Evolutionary conservation across 2,329 filamentous ascomycete genomes (phyloP).

Genomic region (Botrytis medusae): DNA sequence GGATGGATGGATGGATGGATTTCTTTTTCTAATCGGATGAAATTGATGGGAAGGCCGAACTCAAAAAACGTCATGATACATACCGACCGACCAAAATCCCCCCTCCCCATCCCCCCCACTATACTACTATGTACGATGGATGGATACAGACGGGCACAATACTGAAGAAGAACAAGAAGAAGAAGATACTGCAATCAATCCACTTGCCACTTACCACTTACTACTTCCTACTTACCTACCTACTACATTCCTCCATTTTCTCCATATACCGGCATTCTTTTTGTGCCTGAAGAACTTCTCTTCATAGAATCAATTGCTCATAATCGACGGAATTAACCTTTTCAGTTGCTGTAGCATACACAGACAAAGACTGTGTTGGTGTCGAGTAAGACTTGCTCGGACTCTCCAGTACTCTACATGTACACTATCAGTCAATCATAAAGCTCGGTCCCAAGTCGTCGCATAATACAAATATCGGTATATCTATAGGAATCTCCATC

Average conservation of each 20-base stretch:
- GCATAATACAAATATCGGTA: not conserved
- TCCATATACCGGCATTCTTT: not conserved
- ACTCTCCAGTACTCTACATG: not conserved
- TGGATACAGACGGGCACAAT: not conserved
- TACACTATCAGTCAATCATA: not conserved
- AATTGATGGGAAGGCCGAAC: not conserved
- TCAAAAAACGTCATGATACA: constrained; percentile 14
- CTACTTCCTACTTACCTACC: not conserved
- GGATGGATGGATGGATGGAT: not conserved
- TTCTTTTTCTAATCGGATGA: constrained; percentile 5
- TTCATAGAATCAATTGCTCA: not conserved
- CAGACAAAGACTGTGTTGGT: not conserved
- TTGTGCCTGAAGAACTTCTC: not conserved
- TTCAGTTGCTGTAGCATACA: not conserved
- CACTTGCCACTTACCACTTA: not conserved
- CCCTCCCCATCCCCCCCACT: constrained; percentile 3
- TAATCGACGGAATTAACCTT: not conserved
- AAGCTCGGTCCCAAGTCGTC: constrained; percentile 13
- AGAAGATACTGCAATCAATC: not conserved
- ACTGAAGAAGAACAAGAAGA: not conserved
- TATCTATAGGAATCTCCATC: not conserved
- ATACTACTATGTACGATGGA: not conserved
- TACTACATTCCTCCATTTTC: not conserved
- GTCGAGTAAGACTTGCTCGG: not conserved
- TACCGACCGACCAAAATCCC: not conserved